Percentiles rank a stretch among this genome's conserved stretches.
Evolutionary conservation across 306 rosid genomes (phyloP).

Genomic region (Leucaena leucocephala): DNA sequence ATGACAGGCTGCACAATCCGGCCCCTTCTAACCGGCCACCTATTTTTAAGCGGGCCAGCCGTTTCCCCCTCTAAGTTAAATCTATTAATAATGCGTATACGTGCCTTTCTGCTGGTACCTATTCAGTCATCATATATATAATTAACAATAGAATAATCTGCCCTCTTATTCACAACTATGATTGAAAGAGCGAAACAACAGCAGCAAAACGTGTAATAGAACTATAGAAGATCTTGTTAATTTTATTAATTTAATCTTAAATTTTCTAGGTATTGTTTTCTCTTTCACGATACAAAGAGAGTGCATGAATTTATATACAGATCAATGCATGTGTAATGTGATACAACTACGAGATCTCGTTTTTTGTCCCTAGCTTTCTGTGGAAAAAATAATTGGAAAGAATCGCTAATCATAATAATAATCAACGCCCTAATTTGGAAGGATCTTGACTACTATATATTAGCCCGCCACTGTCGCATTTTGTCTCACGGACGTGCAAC

Average conservation of each 20-base stretch:
- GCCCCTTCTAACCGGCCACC: too few relatives aligned
- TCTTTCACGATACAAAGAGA: background rate
- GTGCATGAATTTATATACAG: constrained; percentile 24
- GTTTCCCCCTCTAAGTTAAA: too few relatives aligned
- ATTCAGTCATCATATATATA: too few relatives aligned
- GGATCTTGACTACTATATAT: background rate
- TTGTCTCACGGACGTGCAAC: constrained; percentile 43
- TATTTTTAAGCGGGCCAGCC: too few relatives aligned
- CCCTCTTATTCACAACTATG: background rate
- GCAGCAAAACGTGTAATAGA: background rate
- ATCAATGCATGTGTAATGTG: constrained; percentile 3
- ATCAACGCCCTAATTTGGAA: background rate
- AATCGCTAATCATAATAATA: background rate
- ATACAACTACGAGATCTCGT: background rate
- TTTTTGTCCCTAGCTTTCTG: background rate
- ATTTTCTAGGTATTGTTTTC: background rate
- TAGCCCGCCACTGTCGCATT: background rate
- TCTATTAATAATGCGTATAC: background rate
- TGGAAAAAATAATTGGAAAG: background rate
- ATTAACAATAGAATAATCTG: background rate
- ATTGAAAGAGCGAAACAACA: constrained; percentile 12
- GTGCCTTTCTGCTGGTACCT: background rate
- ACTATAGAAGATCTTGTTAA: background rate
- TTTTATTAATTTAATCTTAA: background rate
- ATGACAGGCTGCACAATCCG: too few relatives aligned